Percentiles rank a stretch among this genome's conserved stretches.
Conservation (phyloP, 2,329 filamentous ascomycete genomes). For the Kalmusia sp. region DNA sequence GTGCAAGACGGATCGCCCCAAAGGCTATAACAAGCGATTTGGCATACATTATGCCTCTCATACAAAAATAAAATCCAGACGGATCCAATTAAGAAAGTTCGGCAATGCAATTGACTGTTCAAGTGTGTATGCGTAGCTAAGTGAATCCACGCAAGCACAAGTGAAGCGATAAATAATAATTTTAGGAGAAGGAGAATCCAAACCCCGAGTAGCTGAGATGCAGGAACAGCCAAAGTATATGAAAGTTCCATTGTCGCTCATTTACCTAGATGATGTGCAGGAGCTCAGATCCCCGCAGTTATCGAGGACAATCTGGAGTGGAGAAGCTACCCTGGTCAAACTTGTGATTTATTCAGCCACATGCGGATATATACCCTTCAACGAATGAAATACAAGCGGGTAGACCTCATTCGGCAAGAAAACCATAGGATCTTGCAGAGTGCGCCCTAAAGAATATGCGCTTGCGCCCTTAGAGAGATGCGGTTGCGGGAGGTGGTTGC, state of each 20-base stretch:
- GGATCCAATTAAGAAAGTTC: too few species aligned
- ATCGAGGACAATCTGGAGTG: constrained; percentile 10
- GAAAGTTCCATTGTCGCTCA: constrained; percentile 11
- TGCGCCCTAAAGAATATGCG: not conserved
- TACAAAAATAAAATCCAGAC: not conserved
- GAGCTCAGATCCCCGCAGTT: constrained; percentile 6
- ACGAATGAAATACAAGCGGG: not conserved
- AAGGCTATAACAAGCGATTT: constrained; percentile 3
- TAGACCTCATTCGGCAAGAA: not conserved
- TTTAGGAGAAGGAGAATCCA: not conserved
- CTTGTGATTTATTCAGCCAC: constrained; percentile 23
- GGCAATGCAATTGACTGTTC: not conserved
- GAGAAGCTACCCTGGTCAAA: constrained; percentile 9
- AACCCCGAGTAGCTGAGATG: constrained; percentile 12
- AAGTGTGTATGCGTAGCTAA: not conserved
- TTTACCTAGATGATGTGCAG: constrained; percentile 19
- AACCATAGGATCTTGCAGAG: not conserved
- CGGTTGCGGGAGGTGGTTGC: not conserved
- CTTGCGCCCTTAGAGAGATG: not conserved
- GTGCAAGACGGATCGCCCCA: constrained; percentile 1
- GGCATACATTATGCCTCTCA: constrained; percentile 7
- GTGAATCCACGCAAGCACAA: not conserved
- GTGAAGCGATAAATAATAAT: not conserved
- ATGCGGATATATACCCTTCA: constrained; percentile 23
- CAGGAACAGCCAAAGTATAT: constrained; percentile 23